These are phyloP conservation scores for Vitis labrusca DNA, from an alignment of 164 flowering plant genomes.

Conservation along the genomic window DNA sequence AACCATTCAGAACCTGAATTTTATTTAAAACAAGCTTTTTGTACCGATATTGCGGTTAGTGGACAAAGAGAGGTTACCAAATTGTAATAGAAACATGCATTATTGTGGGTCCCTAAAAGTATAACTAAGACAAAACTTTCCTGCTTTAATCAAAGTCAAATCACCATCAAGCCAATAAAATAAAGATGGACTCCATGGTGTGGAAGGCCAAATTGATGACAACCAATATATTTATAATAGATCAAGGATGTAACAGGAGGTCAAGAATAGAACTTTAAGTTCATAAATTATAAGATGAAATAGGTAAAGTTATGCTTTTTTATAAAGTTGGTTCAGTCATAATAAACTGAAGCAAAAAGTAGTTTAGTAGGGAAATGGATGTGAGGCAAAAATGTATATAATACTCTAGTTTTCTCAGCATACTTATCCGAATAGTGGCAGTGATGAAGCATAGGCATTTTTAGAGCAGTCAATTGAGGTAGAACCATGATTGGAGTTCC, in stretches of 20 bases:
- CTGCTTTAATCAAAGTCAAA: constrained; percentile 24
- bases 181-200: constrained; percentile 16
- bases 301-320: constrained; percentile 5
- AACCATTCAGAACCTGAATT: not conserved
- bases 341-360: constrained; percentile 4
- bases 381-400: constrained; percentile 3
- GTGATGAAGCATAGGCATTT: not conserved
- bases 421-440: not conserved
- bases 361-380: constrained; percentile 11
- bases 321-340: constrained; percentile 12
- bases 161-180: constrained; percentile 21
- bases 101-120: constrained; percentile 22
- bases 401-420: constrained; percentile 1
- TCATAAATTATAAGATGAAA: constrained; percentile 8
- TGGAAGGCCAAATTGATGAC: constrained; percentile 21
- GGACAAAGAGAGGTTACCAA: constrained; percentile 19
- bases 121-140: constrained; percentile 10
- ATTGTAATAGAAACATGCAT: constrained; percentile 7
- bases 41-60: constrained; percentile 12
- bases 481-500: constrained; percentile 2
- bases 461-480: constrained; percentile 7
- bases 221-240: not conserved
- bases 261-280: constrained; percentile 2
- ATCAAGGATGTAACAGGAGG: constrained; percentile 23
- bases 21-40: not conserved